Base-by-base conservation (phyloP, 495 filamentous ascomycete species). In the Penicillium silybi region DNA sequence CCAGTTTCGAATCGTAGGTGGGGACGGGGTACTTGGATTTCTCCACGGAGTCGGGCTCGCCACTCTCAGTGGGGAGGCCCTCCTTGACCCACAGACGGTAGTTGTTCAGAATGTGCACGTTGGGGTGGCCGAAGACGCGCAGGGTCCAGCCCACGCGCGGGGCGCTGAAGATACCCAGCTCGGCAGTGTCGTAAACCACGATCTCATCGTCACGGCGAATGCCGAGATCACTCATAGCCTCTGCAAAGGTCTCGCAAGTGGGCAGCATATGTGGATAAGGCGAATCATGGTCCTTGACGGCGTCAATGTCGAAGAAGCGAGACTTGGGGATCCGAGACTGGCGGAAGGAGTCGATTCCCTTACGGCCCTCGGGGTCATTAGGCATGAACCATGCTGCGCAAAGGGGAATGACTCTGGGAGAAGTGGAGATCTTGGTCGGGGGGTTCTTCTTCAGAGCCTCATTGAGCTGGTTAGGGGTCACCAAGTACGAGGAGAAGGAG, bases 211-310 rank as follows among this genome's bases (percentile, higher is more conserved):
- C 89, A 49, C 80, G 78, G 32, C 82, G 82, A 48, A 98, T 93
- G 4, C 93, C 93, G 16, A 98, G 71, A 38, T 84, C 77, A 53
- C 85, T 81, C 95, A 98, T 96, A 9, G 90, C 89, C 51, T 85
- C 77, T 38, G 90, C 86, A 66, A 97, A 97, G 26, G 80, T 75
- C 54, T 86, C 81, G 15, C 86, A 74, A 17, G 78, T 85, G 3
- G 95, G 95, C 6, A 98, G 86, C 93, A 98, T 98, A 67, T 98
- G 93, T 11, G 93, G 92, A 64, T 96, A 98, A 6, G 88, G 86
- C 29, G 88, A 95, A 56, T 82, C 80, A 59, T 82, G 81, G 64
- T 97, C 95, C 55, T 91, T 92, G 59, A 96, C 79, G 26, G 78
- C 87, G 69, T 98, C 95, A 19, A 98, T 77, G 68, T 97, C 89